Evolutionary conservation across 1,139 yeast species (phyloP).

Genomic region (Lodderomyces jiufengensis): DNA sequence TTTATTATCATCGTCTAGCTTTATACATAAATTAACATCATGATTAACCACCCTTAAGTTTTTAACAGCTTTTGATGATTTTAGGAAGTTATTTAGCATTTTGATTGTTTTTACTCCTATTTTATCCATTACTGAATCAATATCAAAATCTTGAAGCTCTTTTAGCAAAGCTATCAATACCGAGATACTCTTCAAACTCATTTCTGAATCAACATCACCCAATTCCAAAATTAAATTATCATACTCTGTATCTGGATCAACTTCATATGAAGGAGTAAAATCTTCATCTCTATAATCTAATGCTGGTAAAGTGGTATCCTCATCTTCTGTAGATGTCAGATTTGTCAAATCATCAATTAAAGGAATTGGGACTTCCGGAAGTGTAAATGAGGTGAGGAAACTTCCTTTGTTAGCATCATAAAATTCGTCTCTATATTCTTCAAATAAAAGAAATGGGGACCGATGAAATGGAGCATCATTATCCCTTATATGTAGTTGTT

Average conservation of each 20-base stretch:
- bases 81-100: slow-evolving; percentile 34
- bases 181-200: slow-evolving; percentile 35
- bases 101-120: slow-evolving; percentile 61
- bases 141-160: slow-evolving; percentile 32
- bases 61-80: slow-evolving; percentile 33
- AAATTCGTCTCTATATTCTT: slow-evolving; percentile 38
- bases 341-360: slow-evolving; percentile 25
- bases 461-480: slow-evolving; percentile 87
- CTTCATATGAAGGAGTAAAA: slow-evolving; percentile 37
- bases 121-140: slow-evolving; percentile 55
- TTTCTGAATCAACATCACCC: slow-evolving; percentile 37
- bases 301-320: slow-evolving; percentile 22
- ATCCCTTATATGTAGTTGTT: slow-evolving; percentile 59
- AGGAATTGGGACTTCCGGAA: slow-evolving; percentile 68
- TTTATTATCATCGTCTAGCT: slow-evolving; percentile 15
- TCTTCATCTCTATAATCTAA: slow-evolving; percentile 41
- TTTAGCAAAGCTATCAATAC: slow-evolving; percentile 28
- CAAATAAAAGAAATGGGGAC: slow-evolving; percentile 63
- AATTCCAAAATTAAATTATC: slow-evolving; percentile 55
- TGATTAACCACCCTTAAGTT: slow-evolving; percentile 55
- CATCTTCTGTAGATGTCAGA: slow-evolving; percentile 1
- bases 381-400: slow-evolving; percentile 57
- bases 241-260: slow-evolving; percentile 46
- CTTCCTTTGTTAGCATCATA: slow-evolving; percentile 50
- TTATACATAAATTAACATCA: slow-evolving; percentile 42